Percentiles rank a stretch among this genome's conserved stretches.
Evolutionary conservation across 169 alveolate species (phyloP).

Genomic region (Cryptosporidium baileyi): DNA sequence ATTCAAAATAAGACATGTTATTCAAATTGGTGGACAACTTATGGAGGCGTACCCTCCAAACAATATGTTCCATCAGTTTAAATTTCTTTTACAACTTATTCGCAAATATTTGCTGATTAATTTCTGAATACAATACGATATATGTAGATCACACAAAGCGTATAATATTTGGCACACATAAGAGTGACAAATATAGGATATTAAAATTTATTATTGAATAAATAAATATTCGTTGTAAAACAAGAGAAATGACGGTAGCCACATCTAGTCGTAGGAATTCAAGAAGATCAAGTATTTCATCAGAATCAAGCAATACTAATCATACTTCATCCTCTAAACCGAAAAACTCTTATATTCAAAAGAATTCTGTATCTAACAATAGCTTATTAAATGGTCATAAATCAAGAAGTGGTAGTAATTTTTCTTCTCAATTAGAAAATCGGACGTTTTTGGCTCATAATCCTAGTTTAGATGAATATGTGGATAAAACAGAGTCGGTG

Average conservation of each 20-base stretch:
- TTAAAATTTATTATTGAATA: neutral
- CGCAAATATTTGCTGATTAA: neutral
- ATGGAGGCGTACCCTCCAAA: constrained; percentile 45
- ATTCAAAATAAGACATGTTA: constrained; percentile 10
- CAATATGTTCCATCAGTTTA: constrained; percentile 18
- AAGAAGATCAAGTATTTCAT: constrained; percentile 42
- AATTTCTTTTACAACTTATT: neutral
- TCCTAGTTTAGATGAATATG: neutral
- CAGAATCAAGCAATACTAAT: constrained; percentile 20
- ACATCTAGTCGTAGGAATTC: constrained; percentile 51
- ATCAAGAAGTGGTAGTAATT: neutral
- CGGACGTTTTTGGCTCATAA: neutral
- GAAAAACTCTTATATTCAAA: constrained; percentile 45
- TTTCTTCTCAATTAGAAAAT: neutral
- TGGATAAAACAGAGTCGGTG: neutral
- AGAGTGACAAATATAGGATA: neutral
- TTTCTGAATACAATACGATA: neutral
- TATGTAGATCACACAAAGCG: constrained; percentile 59
- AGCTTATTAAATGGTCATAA: neutral
- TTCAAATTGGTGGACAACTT: constrained; percentile 41
- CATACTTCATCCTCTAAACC: constrained; percentile 23
- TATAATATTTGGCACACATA: constrained; percentile 52
- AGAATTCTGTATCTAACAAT: neutral
- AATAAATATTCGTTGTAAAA: neutral
- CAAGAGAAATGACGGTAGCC: constrained; percentile 19